A percentile compares a stretch with the other conserved stretches of the same genome.
These are phyloP conservation scores for Salix caprea DNA, from an alignment of 345 rosid genomes.

Conservation along the genomic window DNA sequence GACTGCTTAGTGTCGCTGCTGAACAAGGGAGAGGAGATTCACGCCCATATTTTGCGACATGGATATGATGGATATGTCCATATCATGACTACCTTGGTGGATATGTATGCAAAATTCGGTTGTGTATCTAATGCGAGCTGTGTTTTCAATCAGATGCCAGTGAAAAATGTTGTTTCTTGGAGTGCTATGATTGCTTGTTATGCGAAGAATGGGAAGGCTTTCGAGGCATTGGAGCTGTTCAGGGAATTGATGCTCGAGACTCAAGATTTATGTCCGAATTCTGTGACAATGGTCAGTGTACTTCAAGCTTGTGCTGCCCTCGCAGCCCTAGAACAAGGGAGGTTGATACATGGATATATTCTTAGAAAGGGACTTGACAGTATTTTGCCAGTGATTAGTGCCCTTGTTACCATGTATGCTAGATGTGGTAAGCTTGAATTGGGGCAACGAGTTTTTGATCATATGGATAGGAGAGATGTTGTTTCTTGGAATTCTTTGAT, in stretches of 20 bases:
- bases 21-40: conserved; percentile 73
- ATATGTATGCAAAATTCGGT: conserved; percentile 26
- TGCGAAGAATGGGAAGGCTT: conserved; percentile 12
- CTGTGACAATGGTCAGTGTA: conserved; percentile 31
- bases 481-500: conserved; percentile 30
- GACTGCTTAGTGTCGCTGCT: conserved; percentile 34
- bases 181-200: conserved; percentile 33
- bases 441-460: conserved; percentile 20
- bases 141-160: conserved; percentile 23
- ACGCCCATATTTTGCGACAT: conserved; percentile 56
- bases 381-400: conserved; percentile 23
- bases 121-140: conserved; percentile 11
- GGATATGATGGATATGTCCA: conserved; percentile 52
- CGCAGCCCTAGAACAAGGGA: conserved; percentile 39
- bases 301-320: conserved; percentile 41
- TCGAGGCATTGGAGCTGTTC: conserved; percentile 25
- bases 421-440: conserved; percentile 25
- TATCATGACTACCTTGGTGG: conserved; percentile 41
- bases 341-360: conserved; percentile 38
- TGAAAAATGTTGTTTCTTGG: conserved; percentile 33
- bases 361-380: conserved; percentile 26
- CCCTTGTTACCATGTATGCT: conserved; percentile 29
- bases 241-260: conserved; percentile 24
- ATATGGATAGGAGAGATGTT: conserved; percentile 20
- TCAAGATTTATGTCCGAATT: conserved; percentile 22